A percentile compares a stretch with the other conserved stretches of the same genome.
These are phyloP conservation scores for Russula foetens DNA, from an alignment of 768 basidiomycete species.

Conservation along the genomic window DNA sequence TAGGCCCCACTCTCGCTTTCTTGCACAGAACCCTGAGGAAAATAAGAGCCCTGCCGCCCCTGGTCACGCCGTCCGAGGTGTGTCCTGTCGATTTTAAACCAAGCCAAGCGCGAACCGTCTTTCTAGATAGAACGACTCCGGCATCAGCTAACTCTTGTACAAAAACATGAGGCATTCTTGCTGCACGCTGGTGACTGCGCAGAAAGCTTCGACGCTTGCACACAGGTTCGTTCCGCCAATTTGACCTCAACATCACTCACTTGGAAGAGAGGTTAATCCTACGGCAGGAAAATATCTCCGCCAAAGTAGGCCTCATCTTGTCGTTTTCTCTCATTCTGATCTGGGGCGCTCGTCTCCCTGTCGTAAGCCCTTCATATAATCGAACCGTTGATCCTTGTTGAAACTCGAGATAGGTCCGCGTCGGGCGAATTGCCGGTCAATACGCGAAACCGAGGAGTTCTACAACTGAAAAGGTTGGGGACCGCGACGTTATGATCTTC, in stretches of 20 bases:
- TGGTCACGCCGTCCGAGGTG: conserved; percentile 92
- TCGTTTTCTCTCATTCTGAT: conserved; percentile 93
- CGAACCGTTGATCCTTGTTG: neutral
- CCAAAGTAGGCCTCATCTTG: conserved; percentile 84
- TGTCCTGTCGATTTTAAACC: conserved; percentile 15
- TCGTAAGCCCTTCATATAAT: conserved; percentile 46
- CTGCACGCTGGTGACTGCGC: conserved; percentile 98
- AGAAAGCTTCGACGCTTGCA: conserved; percentile 91
- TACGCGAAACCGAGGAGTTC: conserved; percentile 94
- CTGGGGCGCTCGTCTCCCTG: conserved; percentile 89
- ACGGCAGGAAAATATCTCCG: conserved; percentile 71
- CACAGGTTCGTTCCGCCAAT: conserved; percentile 47
- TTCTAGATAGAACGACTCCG: conserved; percentile 73
- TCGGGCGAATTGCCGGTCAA: conserved; percentile 92
- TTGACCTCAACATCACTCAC: neutral
- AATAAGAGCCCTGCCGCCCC: conserved; percentile 71
- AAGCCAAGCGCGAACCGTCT: neutral
- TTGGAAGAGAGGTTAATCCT: neutral
- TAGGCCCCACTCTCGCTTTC: neutral
- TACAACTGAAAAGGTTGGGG: conserved; percentile 67
- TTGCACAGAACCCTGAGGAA: conserved; percentile 62
- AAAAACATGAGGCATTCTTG: conserved; percentile 84
- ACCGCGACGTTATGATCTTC: conserved; percentile 76
- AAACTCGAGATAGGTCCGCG: conserved; percentile 45
- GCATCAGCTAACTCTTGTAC: conserved; percentile 69